phyloP scores from a whole-genome alignment of 75 land plant species.

The Isoetes taiwanensis region DNA sequence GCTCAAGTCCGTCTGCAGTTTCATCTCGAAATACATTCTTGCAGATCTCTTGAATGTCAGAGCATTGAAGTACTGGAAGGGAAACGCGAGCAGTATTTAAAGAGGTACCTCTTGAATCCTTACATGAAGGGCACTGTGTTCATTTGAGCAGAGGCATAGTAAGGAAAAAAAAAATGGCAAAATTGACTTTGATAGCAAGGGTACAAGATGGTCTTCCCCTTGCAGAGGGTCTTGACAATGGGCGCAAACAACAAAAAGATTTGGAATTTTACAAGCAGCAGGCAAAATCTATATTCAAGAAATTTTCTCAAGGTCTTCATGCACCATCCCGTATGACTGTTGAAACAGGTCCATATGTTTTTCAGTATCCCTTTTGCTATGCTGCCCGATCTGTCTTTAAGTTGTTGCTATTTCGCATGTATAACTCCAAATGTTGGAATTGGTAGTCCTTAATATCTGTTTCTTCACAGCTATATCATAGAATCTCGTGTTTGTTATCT shows the following conservation, averaged over 20 bases:
- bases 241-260: slow-evolving; percentile 70
- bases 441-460: not conserved
- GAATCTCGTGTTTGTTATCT: slow-evolving; percentile 91
- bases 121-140: too few species aligned
- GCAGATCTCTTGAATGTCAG: too few species aligned
- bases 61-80: too few species aligned
- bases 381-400: not conserved
- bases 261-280: slow-evolving; percentile 88
- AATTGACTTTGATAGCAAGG: slow-evolving; percentile 91
- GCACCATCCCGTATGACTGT: slow-evolving; percentile 92
- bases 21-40: too few species aligned
- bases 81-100: too few species aligned
- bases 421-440: slow-evolving; percentile 5
- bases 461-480: slow-evolving; percentile 62
- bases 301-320: slow-evolving; percentile 63
- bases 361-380: slow-evolving; percentile 37
- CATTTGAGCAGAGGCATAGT: too few species aligned
- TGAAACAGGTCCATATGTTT: slow-evolving; percentile 78
- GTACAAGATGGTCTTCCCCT: slow-evolving; percentile 90
- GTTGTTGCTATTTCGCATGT: too few species aligned
- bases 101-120: too few species aligned
- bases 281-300: slow-evolving; percentile 82
- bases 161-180: slow-evolving; percentile 59
- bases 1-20: not conserved
- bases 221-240: slow-evolving; percentile 91